phyloP scores from a whole-genome alignment of 225 moss, liverwort and hornwort species.

The Bryum argenteum region DNA sequence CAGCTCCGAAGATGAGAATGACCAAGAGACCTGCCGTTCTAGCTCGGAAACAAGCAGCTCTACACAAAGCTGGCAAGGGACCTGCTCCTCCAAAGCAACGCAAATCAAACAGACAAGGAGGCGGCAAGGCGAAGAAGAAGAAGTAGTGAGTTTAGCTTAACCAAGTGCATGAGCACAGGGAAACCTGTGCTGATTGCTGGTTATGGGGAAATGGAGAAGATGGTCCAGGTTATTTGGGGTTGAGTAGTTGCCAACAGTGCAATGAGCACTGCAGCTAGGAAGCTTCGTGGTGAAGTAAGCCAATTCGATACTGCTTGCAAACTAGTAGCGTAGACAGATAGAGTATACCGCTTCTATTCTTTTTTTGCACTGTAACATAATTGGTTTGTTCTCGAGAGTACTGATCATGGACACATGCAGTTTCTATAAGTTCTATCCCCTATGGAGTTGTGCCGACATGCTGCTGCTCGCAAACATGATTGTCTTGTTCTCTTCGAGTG shows the following conservation, averaged over 20 bases:
- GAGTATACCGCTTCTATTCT: constrained; percentile 9
- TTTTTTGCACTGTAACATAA: constrained; percentile 38
- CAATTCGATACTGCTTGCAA: constrained; percentile 35
- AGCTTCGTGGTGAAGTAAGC: constrained; percentile 38
- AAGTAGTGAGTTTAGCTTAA: constrained; percentile 24
- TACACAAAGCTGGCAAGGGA: constrained; percentile 57
- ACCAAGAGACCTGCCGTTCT: constrained; percentile 84
- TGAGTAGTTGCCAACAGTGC: constrained; percentile 51
- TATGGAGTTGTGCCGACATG: too few species aligned
- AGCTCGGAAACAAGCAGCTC: constrained; percentile 75
- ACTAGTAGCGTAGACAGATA: constrained; percentile 31
- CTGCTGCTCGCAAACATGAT: background rate
- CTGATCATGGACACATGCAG: constrained; percentile 23
- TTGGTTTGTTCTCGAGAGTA: constrained; percentile 36
- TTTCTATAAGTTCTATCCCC: constrained; percentile 23
- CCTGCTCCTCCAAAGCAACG: constrained; percentile 52
- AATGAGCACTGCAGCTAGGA: constrained; percentile 49
- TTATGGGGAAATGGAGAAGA: constrained; percentile 61
- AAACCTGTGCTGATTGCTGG: constrained; percentile 53
- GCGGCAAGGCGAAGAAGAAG: constrained; percentile 46
- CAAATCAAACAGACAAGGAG: constrained; percentile 55
- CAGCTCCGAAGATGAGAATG: constrained; percentile 43
- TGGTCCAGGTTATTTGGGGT: constrained; percentile 63
- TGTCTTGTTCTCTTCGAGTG: background rate
- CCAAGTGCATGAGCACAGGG: constrained; percentile 37